These are phyloP conservation scores for Paramarasmius palmivorus DNA, from an alignment of 1,284 basidiomycete genomes.

Conservation along the genomic window DNA sequence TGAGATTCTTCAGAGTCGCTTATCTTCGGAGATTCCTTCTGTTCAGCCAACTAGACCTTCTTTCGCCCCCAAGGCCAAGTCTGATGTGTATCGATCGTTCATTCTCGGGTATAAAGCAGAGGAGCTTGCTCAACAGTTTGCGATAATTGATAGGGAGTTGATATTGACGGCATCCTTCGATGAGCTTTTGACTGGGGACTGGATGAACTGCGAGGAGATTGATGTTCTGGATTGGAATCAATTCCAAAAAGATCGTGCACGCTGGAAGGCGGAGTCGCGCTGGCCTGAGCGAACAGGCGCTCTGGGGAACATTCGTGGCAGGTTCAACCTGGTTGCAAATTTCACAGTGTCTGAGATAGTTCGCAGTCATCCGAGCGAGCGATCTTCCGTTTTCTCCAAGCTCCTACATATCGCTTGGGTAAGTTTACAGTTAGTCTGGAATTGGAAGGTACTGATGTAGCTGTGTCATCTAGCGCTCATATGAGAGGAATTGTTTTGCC, in stretches of 20 bases:
- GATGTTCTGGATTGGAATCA: slow-evolving; percentile 83
- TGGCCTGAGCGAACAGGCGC: slow-evolving; percentile 65
- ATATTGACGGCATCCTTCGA: slow-evolving; percentile 83
- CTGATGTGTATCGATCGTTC: slow-evolving; percentile 59
- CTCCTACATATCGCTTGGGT: slow-evolving; percentile 89
- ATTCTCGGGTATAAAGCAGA: slow-evolving; percentile 61
- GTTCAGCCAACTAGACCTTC: slow-evolving; percentile 25
- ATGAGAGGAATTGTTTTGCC: slow-evolving; percentile 78
- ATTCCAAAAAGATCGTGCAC: slow-evolving; percentile 75
- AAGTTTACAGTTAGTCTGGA: slow-evolving; percentile 28
- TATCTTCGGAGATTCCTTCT: slow-evolving; percentile 30
- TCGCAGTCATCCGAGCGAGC: slow-evolving; percentile 64
- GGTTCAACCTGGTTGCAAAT: slow-evolving; percentile 86
- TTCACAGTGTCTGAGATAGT: slow-evolving; percentile 84
- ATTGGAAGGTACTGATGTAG: slow-evolving; percentile 12
- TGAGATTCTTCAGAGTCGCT: slow-evolving; percentile 64
- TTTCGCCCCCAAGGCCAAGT: slow-evolving; percentile 27
- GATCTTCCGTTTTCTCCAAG: slow-evolving; percentile 71
- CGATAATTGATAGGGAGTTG: slow-evolving; percentile 86
- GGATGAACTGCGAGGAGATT: slow-evolving; percentile 61
- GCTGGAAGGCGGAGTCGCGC: slow-evolving; percentile 65
- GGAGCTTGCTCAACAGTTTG: slow-evolving; percentile 75
- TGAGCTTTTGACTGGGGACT: slow-evolving; percentile 74
- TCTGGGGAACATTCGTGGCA: slow-evolving; percentile 75
- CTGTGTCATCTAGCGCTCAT: slow-evolving; percentile 70